phyloP scores from a whole-genome alignment of 305 asterid genomes.

The Fraxinus greggii region DNA sequence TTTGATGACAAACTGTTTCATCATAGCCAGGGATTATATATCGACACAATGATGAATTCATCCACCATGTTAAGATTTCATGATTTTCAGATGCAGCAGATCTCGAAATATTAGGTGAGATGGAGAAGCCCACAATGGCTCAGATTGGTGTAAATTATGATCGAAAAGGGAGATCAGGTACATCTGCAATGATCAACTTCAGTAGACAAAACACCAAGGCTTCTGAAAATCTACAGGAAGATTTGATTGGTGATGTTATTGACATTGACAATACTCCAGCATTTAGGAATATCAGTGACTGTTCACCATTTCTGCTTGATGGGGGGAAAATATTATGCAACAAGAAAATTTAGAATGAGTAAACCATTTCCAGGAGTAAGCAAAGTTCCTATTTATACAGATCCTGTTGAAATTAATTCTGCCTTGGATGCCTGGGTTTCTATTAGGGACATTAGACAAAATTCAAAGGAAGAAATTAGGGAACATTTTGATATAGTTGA shows the following conservation, averaged over 20 bases:
- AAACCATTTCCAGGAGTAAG: conserved; percentile 42
- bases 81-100: conserved; percentile 42
- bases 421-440: conserved; percentile 47
- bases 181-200: conserved; percentile 28
- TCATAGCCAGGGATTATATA: conserved; percentile 34
- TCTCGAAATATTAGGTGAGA: conserved; percentile 37
- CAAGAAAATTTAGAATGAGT: conserved; percentile 39
- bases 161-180: conserved; percentile 43
- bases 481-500: conserved; percentile 38
- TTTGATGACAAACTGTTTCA: conserved; percentile 37
- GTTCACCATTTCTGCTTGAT: conserved; percentile 43
- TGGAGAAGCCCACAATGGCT: conserved; percentile 35
- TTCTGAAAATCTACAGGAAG: conserved; percentile 41
- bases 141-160: conserved; percentile 33
- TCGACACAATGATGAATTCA: conserved; percentile 32
- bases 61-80: conserved; percentile 31
- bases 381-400: conserved; percentile 39
- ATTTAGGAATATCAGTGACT: conserved; percentile 33
- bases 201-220: conserved; percentile 32
- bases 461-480: conserved; percentile 32
- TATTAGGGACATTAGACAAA: conserved; percentile 33
- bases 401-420: conserved; percentile 42
- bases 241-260: conserved; percentile 71
- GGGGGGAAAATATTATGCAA: conserved; percentile 38
- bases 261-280: conserved; percentile 44